Evolutionary conservation across 768 basidiomycete species (phyloP).

Genomic region (Pleurotus giganteus): DNA sequence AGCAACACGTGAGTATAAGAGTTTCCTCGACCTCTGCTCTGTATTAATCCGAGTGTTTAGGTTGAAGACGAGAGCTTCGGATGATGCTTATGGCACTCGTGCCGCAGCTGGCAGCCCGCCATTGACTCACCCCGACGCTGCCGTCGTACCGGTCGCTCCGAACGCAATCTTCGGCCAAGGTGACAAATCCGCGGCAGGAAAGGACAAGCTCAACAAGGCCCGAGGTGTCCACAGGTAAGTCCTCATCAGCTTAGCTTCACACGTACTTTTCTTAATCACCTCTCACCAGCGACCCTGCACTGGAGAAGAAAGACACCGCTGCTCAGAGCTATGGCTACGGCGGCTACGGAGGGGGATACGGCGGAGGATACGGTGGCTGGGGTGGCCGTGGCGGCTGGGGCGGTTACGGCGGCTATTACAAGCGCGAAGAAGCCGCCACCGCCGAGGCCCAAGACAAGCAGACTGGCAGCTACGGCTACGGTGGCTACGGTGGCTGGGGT

Average conservation of each 20-base stretch:
- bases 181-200: neutral
- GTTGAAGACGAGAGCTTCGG: constrained; percentile 1
- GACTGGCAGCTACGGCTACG: neutral
- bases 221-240: neutral
- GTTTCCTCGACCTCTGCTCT: neutral
- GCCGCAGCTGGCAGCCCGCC: neutral
- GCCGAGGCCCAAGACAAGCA: neutral
- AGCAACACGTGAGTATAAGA: neutral
- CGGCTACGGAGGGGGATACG: neutral
- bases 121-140: neutral
- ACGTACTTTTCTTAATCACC: neutral
- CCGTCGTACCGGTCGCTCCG: neutral
- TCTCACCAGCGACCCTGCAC: neutral
- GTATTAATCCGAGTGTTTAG: neutral
- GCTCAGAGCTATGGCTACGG: neutral
- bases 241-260: neutral
- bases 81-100: constrained; percentile 1
- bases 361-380: neutral
- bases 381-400: neutral
- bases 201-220: constrained; percentile 8
- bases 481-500: neutral
- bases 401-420: neutral
- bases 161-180: constrained; percentile 1
- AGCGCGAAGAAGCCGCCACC: neutral
- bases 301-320: constrained; percentile 9